Conservation (phyloP, 2,329 filamentous ascomycete species). For the Hypoxylon sp. region DNA sequence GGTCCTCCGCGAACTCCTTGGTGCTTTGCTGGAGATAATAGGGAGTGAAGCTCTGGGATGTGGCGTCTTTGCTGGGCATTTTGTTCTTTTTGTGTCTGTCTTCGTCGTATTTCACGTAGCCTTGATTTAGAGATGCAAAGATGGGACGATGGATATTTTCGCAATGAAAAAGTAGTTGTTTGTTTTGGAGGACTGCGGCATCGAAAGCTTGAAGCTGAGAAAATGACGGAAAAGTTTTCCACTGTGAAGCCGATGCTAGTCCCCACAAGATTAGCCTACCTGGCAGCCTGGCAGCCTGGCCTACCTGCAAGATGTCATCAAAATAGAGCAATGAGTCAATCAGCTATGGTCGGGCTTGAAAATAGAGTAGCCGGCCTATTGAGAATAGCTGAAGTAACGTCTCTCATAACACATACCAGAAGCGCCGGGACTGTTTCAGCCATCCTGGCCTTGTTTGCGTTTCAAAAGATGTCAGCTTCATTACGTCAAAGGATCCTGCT, state of each 20-base stretch:
- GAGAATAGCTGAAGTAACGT: background rate
- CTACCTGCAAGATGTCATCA: background rate
- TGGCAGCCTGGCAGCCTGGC: background rate
- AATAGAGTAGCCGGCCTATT: background rate
- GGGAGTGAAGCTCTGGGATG: conserved; percentile 63
- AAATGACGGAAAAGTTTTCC: background rate
- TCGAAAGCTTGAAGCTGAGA: background rate
- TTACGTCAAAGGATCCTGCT: conserved; percentile 41
- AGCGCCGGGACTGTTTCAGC: conserved; percentile 18
- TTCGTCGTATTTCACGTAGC: background rate
- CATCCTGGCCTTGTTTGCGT: conserved; percentile 37
- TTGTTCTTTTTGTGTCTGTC: conserved; percentile 1
- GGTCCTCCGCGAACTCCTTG: conserved; percentile 77
- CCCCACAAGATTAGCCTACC: conserved; percentile 4
- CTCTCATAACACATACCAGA: conserved; percentile 1
- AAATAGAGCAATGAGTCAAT: background rate
- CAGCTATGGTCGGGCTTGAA: background rate
- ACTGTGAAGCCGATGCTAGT: background rate
- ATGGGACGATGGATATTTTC: background rate
- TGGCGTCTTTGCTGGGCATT: conserved; percentile 41
- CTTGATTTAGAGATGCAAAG: no score
- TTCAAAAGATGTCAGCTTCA: conserved; percentile 27
- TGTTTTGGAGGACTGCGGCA: background rate
- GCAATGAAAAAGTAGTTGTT: background rate
- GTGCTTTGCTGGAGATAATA: conserved; percentile 78